Conservation (phyloP, 1,284 basidiomycete genomes). For the Ustilago hordei region DNA sequence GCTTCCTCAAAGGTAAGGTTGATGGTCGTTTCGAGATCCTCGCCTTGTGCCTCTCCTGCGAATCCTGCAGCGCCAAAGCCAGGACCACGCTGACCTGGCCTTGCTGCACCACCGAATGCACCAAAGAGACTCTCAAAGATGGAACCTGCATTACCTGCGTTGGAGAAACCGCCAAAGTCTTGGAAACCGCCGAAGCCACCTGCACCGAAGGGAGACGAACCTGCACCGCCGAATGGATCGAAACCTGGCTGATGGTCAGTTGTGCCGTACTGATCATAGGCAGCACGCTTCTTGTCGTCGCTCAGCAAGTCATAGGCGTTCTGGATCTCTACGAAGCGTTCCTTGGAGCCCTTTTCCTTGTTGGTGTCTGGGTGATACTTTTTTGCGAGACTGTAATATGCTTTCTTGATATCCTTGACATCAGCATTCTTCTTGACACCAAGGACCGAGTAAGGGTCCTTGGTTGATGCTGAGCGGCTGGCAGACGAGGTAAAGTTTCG, state of each 20-base stretch:
- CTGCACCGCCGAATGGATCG: conserved; percentile 77
- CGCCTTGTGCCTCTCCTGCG: conserved; percentile 76
- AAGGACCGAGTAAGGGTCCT: conserved; percentile 90
- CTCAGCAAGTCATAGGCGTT: conserved; percentile 90
- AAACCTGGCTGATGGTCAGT: conserved; percentile 91
- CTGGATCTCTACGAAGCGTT: conserved; percentile 96
- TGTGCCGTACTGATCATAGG: conserved; percentile 95
- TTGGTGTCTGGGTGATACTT: conserved; percentile 99
- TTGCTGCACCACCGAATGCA: conserved; percentile 72
- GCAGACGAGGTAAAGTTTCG: conserved; percentile 34
- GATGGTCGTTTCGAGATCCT: conserved; percentile 84
- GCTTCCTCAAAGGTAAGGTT: conserved; percentile 90
- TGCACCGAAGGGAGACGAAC: conserved; percentile 73
- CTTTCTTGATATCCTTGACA: conserved; percentile 92
- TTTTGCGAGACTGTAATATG: conserved; percentile 96
- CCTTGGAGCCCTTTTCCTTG: conserved; percentile 88
- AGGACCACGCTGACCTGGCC: conserved; percentile 43
- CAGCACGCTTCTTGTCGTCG: conserved; percentile 90
- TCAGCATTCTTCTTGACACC: conserved; percentile 88
- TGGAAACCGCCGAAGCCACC: conserved; percentile 76
- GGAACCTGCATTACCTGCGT: conserved; percentile 71
- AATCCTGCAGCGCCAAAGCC: conserved; percentile 71
- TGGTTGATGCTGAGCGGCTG: conserved; percentile 70
- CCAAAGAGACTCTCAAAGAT: conserved; percentile 88
- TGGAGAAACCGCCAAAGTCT: conserved; percentile 71